A percentile compares a stretch with the other conserved stretches of the same genome.
Evolutionary conservation across 208 protist genomes (phyloP).

Genomic region (Crithidia brevicula): DNA sequence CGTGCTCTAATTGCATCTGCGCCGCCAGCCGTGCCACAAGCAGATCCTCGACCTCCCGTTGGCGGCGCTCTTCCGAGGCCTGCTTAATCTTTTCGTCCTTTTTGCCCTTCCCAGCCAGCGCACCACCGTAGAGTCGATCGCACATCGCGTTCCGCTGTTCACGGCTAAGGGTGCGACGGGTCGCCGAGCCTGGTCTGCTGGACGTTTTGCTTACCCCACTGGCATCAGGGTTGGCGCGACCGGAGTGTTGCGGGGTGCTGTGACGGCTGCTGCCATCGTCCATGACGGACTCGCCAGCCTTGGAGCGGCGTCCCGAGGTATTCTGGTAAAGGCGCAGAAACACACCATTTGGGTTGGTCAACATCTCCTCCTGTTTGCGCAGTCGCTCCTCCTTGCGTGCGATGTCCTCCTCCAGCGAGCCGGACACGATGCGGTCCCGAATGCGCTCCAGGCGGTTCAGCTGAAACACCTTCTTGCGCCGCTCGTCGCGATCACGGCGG

Average conservation of each 20-base stretch:
- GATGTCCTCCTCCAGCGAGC: slow-evolving; percentile 48
- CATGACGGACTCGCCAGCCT: slow-evolving; percentile 3
- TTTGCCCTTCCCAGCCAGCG: slow-evolving; percentile 7
- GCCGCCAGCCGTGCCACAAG: slow-evolving; percentile 53
- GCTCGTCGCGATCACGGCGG: slow-evolving; percentile 70
- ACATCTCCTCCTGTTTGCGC: slow-evolving; percentile 39
- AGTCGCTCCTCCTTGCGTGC: slow-evolving; percentile 38
- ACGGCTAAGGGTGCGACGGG: slow-evolving; percentile 19
- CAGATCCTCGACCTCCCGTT: slow-evolving; percentile 61
- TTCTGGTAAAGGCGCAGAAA: slow-evolving; percentile 73
- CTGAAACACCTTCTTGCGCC: slow-evolving; percentile 48
- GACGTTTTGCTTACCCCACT: slow-evolving; percentile 16
- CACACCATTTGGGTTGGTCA: slow-evolving; percentile 44
- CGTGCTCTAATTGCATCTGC: slow-evolving; percentile 39
- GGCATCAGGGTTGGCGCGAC: slow-evolving; percentile 3
- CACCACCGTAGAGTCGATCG: slow-evolving; percentile 56
- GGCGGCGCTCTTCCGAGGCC: slow-evolving; percentile 33
- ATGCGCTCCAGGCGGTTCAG: slow-evolving; percentile 58
- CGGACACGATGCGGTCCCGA: slow-evolving; percentile 53
- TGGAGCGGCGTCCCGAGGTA: slow-evolving; percentile 11
- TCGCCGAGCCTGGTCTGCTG: slow-evolving; percentile 9
- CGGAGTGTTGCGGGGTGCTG: slow-evolving; percentile 7
- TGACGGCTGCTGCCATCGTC: not conserved
- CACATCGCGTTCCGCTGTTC: slow-evolving; percentile 27
- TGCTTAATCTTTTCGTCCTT: slow-evolving; percentile 27